Evolutionary conservation across 225 moss, liverwort and hornwort species (phyloP).

Genomic region (Marchantia paleacea): DNA sequence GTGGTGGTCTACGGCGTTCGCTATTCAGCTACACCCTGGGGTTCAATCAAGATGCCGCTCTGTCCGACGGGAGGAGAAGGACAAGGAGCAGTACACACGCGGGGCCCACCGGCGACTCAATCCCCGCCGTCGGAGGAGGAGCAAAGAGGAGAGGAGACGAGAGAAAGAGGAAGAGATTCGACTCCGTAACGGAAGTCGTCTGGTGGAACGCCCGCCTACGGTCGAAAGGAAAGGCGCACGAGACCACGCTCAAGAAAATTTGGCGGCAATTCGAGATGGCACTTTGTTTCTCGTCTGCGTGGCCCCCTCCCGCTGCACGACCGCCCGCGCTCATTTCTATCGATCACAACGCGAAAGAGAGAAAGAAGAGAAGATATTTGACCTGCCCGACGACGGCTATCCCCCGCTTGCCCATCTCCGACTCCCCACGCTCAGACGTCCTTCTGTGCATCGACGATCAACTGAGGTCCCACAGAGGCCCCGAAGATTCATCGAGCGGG

Average conservation of each 20-base stretch:
- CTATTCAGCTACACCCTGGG: no score
- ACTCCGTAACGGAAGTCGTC: slow-evolving; percentile 1
- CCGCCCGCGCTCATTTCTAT: background rate
- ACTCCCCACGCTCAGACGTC: no score
- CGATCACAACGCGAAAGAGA: background rate
- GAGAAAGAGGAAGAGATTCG: background rate
- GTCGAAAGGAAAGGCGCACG: background rate
- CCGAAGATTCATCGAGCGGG: no score
- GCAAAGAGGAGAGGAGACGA: background rate
- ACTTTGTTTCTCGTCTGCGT: background rate
- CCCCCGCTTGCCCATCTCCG: no score
- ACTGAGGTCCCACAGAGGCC: no score
- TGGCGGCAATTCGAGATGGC: slow-evolving; percentile 17
- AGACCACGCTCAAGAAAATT: background rate
- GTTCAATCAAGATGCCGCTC: no score
- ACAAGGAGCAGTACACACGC: background rate
- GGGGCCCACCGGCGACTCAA: background rate
- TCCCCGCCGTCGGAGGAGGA: no score
- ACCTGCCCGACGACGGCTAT: background rate
- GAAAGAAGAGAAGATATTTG: no score
- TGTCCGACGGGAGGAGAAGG: no score
- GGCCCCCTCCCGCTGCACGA: background rate
- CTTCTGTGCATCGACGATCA: no score
- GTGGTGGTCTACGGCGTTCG: no score
- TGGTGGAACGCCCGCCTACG: background rate